These are phyloP conservation scores for Ogataea hybrid DNA, from an alignment of 1,139 yeast species.

Conservation along the genomic window DNA sequence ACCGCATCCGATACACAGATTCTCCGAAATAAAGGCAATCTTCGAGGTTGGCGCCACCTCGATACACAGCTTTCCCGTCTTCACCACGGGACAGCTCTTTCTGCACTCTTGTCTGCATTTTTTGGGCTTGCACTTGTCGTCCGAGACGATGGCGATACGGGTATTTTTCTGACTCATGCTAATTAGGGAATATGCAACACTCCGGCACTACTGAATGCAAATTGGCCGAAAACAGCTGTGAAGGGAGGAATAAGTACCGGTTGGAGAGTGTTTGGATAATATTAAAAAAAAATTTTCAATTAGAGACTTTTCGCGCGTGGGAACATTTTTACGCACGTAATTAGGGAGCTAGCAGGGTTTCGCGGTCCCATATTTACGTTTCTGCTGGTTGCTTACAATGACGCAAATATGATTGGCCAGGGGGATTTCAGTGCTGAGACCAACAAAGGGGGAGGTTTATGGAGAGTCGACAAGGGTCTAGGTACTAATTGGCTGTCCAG, in stretches of 20 bases:
- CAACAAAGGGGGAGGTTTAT: neutral
- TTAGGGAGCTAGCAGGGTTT: neutral
- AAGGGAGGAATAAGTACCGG: neutral
- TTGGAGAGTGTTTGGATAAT: conserved; percentile 2
- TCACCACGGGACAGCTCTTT: conserved; percentile 94
- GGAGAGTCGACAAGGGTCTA: too few species aligned
- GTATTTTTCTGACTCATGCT: conserved; percentile 59
- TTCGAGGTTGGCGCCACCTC: conserved; percentile 90
- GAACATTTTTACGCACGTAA: conserved; percentile 2
- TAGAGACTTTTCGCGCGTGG: conserved; percentile 5
- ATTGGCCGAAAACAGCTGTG: neutral
- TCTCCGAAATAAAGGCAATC: conserved; percentile 95
- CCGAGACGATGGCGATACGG: conserved; percentile 92
- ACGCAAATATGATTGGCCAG: conserved; percentile 8
- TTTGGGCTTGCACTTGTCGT: conserved; percentile 95
- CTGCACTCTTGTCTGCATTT: conserved; percentile 98
- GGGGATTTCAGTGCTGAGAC: neutral
- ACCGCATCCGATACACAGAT: conserved; percentile 98
- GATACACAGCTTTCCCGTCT: conserved; percentile 96
- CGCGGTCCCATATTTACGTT: conserved; percentile 5
- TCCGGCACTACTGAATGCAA: neutral
- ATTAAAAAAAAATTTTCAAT: conserved; percentile 8
- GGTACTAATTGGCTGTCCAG: too few species aligned
- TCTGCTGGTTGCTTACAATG: conserved; percentile 8
- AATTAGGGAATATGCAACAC: neutral